Conservation (phyloP, 2,329 filamentous ascomycete species). For the Trichoderma citrinoviride region DNA sequence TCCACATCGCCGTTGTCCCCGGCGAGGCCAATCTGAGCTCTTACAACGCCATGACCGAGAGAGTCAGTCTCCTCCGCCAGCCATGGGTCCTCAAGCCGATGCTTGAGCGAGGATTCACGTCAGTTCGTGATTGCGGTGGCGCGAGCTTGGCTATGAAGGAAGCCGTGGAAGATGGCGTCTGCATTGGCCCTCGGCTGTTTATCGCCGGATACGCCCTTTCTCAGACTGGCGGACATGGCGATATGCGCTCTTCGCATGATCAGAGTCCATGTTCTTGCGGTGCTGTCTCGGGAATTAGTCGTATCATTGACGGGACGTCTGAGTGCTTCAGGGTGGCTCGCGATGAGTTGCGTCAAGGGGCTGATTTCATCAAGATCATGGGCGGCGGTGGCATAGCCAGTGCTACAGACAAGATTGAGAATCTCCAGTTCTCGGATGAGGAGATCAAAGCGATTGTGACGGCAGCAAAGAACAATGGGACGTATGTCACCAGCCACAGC, state of each 20-base stretch:
- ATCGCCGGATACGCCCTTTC: constrained; percentile 52
- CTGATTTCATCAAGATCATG: constrained; percentile 64
- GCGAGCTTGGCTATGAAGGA: constrained; percentile 53
- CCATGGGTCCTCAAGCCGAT: constrained; percentile 48
- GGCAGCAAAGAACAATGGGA: constrained; percentile 47
- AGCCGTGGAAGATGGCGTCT: constrained; percentile 51
- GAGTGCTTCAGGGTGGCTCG: constrained; percentile 52
- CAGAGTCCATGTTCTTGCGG: constrained; percentile 45
- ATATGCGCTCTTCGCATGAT: constrained; percentile 44
- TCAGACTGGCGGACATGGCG: constrained; percentile 58
- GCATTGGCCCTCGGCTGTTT: constrained; percentile 54
- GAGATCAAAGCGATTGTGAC: constrained; percentile 54
- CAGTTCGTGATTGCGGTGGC: constrained; percentile 56
- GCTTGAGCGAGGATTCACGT: constrained; percentile 56
- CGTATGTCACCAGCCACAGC: constrained; percentile 56
- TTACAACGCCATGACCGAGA: constrained; percentile 32
- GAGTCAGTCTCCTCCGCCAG: constrained; percentile 43
- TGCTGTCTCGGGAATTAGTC: constrained; percentile 35
- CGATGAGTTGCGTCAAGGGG: constrained; percentile 53
- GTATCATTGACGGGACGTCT: constrained; percentile 52
- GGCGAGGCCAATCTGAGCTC: constrained; percentile 30
- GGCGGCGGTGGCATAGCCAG: constrained; percentile 54
- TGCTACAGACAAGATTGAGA: constrained; percentile 52
- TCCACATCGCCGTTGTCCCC: constrained; percentile 34
- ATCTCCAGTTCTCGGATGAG: constrained; percentile 54